Conservation (phyloP, 345 rosid genomes). For the Salix udensis region DNA sequence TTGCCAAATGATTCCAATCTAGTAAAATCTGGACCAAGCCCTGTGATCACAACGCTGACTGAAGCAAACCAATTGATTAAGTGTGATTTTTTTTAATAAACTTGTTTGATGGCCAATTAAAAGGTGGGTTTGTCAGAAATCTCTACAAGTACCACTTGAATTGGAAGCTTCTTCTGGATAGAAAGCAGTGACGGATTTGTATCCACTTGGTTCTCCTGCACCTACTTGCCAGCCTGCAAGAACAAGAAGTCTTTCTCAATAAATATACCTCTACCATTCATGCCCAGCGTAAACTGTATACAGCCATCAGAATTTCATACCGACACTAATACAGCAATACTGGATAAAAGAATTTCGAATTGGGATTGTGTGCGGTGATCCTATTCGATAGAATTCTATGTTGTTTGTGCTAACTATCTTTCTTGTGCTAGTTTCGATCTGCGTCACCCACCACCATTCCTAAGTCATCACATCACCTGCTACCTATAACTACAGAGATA, state of each 20-base stretch:
- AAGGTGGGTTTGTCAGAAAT: slow-evolving; percentile 2
- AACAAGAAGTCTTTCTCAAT: background rate
- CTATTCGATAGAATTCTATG: no score
- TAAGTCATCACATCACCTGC: background rate
- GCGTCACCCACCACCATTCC: background rate
- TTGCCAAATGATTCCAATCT: slow-evolving; percentile 91
- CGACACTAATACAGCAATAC: background rate
- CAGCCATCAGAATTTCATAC: background rate
- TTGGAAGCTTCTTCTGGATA: slow-evolving; percentile 55
- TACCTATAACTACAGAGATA: background rate
- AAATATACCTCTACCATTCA: background rate
- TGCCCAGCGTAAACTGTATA: background rate
- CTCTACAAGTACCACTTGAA: slow-evolving; percentile 50
- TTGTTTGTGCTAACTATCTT: no score
- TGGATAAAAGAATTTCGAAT: no score
- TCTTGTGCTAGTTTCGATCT: no score
- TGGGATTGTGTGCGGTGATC: no score
- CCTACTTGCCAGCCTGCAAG: slow-evolving; percentile 79
- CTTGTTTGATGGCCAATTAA: background rate
- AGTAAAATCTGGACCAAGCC: slow-evolving; percentile 89
- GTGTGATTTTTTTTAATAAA: background rate
- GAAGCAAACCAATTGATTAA: slow-evolving; percentile 6
- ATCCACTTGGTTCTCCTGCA: slow-evolving; percentile 63
- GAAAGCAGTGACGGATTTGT: slow-evolving; percentile 83
- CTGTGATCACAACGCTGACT: slow-evolving; percentile 73